Conservation (phyloP, 2,329 filamentous ascomycete species). For the Aureobasidium sp. region DNA sequence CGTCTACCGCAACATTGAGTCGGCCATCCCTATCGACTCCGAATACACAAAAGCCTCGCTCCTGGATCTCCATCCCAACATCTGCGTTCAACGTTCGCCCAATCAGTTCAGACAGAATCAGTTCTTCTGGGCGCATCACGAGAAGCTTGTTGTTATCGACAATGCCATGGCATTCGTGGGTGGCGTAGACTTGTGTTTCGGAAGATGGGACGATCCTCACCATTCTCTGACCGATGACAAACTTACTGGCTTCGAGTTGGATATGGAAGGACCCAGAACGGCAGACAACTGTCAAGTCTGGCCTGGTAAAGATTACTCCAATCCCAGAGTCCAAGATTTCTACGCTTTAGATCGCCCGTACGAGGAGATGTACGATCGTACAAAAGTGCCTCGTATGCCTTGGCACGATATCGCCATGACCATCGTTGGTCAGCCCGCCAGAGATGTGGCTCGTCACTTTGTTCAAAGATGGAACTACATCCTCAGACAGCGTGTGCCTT, state of each 20-base stretch:
- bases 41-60: slow-evolving; percentile 98
- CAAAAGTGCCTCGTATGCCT: slow-evolving; percentile 91
- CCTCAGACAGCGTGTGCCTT: slow-evolving; percentile 90
- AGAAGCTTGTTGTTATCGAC: slow-evolving; percentile 97
- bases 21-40: slow-evolving; percentile 96
- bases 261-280: slow-evolving; percentile 78
- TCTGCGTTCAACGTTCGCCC: slow-evolving; percentile 95
- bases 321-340: slow-evolving; percentile 95
- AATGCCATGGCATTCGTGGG: slow-evolving; percentile 97
- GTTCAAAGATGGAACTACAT: slow-evolving; percentile 99
- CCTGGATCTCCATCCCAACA: slow-evolving; percentile 94
- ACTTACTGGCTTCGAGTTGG: slow-evolving; percentile 90
- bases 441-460: slow-evolving; percentile 95
- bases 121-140: slow-evolving; percentile 99
- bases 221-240: slow-evolving; percentile 94
- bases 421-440: slow-evolving; percentile 93
- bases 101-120: slow-evolving; percentile 99
- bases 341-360: slow-evolving; percentile 94
- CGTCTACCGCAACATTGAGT: slow-evolving; percentile 97
- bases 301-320: slow-evolving; percentile 99
- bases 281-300: slow-evolving; percentile 96
- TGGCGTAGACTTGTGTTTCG: slow-evolving; percentile 96
- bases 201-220: slow-evolving; percentile 96
- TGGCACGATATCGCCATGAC: slow-evolving; percentile 99
- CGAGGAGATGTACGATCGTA: slow-evolving; percentile 98